A percentile compares a stretch with the other conserved stretches of the same genome.
These are phyloP conservation scores for Backusella sp. DNA, from an alignment of 192 early-diverging fungal genomes.

Conservation along the genomic window DNA sequence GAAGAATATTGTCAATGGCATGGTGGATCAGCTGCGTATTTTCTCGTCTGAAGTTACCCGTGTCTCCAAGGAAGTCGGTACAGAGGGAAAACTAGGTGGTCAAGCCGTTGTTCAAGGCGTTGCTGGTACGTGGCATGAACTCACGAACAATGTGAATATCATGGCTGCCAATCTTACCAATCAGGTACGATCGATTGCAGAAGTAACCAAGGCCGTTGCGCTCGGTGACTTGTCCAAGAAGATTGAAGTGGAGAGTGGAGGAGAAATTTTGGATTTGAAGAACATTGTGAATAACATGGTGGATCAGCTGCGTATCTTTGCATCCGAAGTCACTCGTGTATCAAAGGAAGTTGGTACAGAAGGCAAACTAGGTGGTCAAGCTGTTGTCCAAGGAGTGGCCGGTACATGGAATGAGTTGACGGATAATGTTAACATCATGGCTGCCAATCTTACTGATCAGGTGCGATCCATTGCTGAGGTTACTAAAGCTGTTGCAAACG, in stretches of 20 bases:
- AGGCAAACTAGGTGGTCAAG: conserved; percentile 63
- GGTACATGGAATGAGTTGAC: conserved; percentile 60
- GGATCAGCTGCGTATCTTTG: conserved; percentile 47
- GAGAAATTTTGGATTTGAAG: conserved; percentile 69
- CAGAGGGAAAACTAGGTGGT: conserved; percentile 64
- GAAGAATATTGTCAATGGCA: too few relatives aligned
- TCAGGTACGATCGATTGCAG: conserved; percentile 50
- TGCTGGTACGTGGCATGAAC: conserved; percentile 32
- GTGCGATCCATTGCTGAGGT: conserved; percentile 54
- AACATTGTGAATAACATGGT: conserved; percentile 70
- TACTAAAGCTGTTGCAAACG: conserved; percentile 48
- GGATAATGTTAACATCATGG: conserved; percentile 60
- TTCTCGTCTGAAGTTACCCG: conserved; percentile 27
- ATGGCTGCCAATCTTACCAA: conserved; percentile 55
- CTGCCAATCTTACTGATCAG: conserved; percentile 51
- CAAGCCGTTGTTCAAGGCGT: conserved; percentile 72
- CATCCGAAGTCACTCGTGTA: conserved; percentile 61
- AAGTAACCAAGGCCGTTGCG: conserved; percentile 64
- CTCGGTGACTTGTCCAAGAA: conserved; percentile 63
- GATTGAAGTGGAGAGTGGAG: conserved; percentile 60
- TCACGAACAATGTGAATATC: conserved; percentile 59
- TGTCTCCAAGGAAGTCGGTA: conserved; percentile 62
- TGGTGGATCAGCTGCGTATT: too few relatives aligned
- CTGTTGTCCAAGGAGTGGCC: conserved; percentile 47
- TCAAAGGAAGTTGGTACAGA: conserved; percentile 65